Conservation (phyloP, 73 alveolate genomes). For the Chromera velia region DNA sequence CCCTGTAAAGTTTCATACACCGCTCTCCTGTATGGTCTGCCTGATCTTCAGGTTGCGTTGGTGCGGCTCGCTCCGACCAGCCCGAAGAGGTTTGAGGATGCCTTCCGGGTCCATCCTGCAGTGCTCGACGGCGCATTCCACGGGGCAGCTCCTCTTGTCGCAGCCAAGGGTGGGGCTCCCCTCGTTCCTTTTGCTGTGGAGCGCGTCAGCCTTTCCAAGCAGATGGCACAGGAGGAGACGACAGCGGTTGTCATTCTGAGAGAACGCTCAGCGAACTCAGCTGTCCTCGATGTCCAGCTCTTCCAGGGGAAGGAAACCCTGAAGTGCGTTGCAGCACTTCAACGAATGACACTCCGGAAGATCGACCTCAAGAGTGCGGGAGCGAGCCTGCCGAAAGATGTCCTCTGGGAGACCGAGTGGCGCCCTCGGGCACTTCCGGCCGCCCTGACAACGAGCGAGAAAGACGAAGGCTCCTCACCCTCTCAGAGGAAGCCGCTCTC, state of each 20-base stretch:
- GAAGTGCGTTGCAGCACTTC: neutral
- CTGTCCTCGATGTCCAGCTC: neutral
- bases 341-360: neutral
- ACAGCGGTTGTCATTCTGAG: no score
- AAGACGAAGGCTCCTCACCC: no score
- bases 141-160: neutral
- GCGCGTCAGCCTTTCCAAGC: no score
- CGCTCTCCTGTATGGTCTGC: no score
- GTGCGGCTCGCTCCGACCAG: no score
- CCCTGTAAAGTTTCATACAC: no score
- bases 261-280: no score
- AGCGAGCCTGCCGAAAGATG: neutral
- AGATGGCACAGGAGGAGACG: neutral
- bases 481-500: no score
- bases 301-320: neutral
- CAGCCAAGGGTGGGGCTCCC: neutral
- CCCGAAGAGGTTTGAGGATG: no score
- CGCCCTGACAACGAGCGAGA: no score
- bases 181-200: neutral
- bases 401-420: neutral
- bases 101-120: slow-evolving; percentile 21
- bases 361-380: neutral
- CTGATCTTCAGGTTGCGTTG: no score
- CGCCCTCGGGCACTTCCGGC: no score
- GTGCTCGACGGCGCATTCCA: slow-evolving; percentile 41